These are phyloP conservation scores for Tricholomella constricta DNA, from an alignment of 768 basidiomycete genomes.

Conservation along the genomic window DNA sequence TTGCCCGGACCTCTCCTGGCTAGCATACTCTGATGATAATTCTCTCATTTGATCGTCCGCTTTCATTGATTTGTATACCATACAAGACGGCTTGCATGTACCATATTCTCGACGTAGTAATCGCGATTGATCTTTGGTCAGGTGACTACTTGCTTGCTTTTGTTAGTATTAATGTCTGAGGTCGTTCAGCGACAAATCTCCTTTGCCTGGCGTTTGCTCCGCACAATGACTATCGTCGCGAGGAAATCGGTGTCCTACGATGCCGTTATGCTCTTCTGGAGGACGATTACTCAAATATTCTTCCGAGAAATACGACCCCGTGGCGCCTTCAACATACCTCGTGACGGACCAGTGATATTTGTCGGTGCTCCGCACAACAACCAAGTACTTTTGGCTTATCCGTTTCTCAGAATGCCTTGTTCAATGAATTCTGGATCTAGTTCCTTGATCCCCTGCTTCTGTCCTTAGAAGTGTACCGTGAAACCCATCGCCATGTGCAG, in stretches of 20 bases:
- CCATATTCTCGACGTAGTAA: not conserved
- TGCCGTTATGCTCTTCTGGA: slow-evolving; percentile 81
- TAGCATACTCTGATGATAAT: slow-evolving; percentile 1
- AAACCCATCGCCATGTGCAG: slow-evolving; percentile 78
- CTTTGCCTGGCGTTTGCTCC: not conserved
- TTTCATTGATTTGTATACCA: slow-evolving; percentile 6
- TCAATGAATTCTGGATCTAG: slow-evolving; percentile 41
- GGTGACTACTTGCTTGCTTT: slow-evolving; percentile 10
- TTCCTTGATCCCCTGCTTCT: slow-evolving; percentile 91
- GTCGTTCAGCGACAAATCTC: not conserved
- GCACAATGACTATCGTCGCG: slow-evolving; percentile 22
- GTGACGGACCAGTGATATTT: slow-evolving; percentile 88
- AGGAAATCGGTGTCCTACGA: slow-evolving; percentile 55
- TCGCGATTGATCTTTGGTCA: not conserved
- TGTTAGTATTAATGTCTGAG: slow-evolving; percentile 15
- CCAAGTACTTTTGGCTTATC: slow-evolving; percentile 52
- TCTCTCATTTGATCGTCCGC: not conserved
- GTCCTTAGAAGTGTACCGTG: slow-evolving; percentile 81
- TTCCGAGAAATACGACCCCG: slow-evolving; percentile 94
- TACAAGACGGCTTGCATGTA: slow-evolving; percentile 2
- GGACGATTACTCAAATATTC: slow-evolving; percentile 87
- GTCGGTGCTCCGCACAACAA: slow-evolving; percentile 93
- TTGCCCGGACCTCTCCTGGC: slow-evolving; percentile 31
- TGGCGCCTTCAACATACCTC: slow-evolving; percentile 93
- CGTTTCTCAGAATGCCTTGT: slow-evolving; percentile 3